Base-by-base conservation (phyloP, 768 basidiomycete species). In the Podaxis sp. region DNA sequence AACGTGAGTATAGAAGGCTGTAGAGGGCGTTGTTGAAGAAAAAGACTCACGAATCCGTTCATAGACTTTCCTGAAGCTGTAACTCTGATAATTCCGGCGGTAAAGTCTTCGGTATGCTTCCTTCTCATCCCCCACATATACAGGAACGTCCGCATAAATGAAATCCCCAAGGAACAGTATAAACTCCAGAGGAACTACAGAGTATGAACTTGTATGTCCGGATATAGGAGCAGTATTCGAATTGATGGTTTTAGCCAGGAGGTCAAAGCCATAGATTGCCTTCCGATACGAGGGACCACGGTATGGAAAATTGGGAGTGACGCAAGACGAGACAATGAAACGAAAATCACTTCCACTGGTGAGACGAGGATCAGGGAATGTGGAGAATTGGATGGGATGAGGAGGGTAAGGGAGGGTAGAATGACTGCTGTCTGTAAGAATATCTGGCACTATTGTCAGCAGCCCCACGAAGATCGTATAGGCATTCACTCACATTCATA, bases 261-360 rank as follows among this genome's bases (percentile, higher is more conserved):
- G 73, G 67, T 90, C 85, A 55, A 86, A 86, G 11, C 88, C 89
- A 62, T 77, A 78, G 67, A 90, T 86, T 14, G 76, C 78, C 21
- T 76, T 75, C 9, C 77, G 74, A 59, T 82, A 71, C 63, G 77
- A 73, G 21, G 84, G 88, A 2, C 78, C 74, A n/a, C 64, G 68
- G 71, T 90, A 90, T 3, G 90, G 90, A 68, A 89, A 91, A 65
- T 89, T 90, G 10, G 88, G 86, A 5, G 77, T 82, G 50, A 85
- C 74, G 68, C 90, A 91, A 3, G 85, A 87, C 0, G 87, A 78
- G 16, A 82, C 83, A 21, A 90, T 69, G 70, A 91, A 93, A 52
- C 85, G 83, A 75, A 89, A 90, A 68, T 81, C 81, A 35, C 73
- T 74, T 28, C 82, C 82, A 23, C 74, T 70, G 6, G 78, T 67